Evolutionary conservation across 1,284 basidiomycete genomes (phyloP), one percentile per base, ranked within the genome.

Genomic region (Flammula alnicola): DNA sequence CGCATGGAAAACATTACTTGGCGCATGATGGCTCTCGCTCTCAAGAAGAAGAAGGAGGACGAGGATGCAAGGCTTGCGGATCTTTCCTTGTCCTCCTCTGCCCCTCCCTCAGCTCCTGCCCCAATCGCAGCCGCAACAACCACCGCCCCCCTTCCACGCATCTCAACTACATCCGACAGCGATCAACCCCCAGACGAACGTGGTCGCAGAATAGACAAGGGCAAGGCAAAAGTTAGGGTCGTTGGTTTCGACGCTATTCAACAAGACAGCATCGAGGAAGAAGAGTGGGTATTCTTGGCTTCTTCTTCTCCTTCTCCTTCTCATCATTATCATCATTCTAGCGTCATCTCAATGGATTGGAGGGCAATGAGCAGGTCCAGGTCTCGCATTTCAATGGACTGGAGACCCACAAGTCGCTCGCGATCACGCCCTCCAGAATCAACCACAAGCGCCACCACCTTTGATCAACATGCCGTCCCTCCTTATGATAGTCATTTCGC

Each of bases 1-100:
- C 77, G 95, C 57, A 95, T 98, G 93, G 96, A 98, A 74, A 98
- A 97, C 65, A 69, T 98, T 44, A 97, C 95, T 0, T 98, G 96
- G 96, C 76, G 97, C 54, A 93, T 98, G 92, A 98, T 98, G 95
- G 91, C 95, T 35, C 77, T 99, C 63, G 91, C 89, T 7, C 72
- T 98, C 54, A 88, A 90, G 75, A 95, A 92, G 77, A 88, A 90
- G 74, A 88, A 81, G 69, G 87, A 82, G 47, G 86, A 84, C 49
- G 92, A 83, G 63, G 85, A 70, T 51, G 64, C 66, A 49, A 68
- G 62, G 48, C 33, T 36, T 20, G 47, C 51, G 16, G 39, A 39
- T 31, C 25, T 35, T 30, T 39, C 37, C n/a, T n/a, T n/a, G n/a
- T 25, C 16, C 47, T 23, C 26, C 49, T 39, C 27, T 49, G 35